phyloP scores from a whole-genome alignment of 2,329 filamentous ascomycete genomes.

The Phoma sp. region DNA sequence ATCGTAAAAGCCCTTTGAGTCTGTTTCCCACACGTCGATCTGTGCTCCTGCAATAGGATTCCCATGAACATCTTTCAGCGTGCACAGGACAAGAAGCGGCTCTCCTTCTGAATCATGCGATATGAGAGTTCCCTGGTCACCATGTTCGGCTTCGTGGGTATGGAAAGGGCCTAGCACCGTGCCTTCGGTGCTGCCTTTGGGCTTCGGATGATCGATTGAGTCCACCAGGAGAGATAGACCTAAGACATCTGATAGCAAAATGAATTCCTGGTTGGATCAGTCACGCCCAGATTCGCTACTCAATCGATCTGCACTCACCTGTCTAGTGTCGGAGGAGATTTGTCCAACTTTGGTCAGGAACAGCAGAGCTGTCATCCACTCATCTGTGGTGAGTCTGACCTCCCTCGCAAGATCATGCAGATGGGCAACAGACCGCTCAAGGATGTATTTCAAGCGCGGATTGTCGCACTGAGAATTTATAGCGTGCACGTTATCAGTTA shows the following conservation, averaged over 20 bases:
- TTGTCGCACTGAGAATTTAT: slow-evolving; percentile 73
- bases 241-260: slow-evolving; percentile 77
- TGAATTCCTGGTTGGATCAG: slow-evolving; percentile 69
- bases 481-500: slow-evolving; percentile 72
- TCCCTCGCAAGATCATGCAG: slow-evolving; percentile 80
- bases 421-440: slow-evolving; percentile 73
- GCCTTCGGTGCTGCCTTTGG: slow-evolving; percentile 69
- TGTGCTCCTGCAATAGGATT: slow-evolving; percentile 67
- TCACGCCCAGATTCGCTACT: too few species aligned
- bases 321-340: slow-evolving; percentile 53
- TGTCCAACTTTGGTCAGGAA: slow-evolving; percentile 74
- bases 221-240: slow-evolving; percentile 79
- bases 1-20: slow-evolving; percentile 77
- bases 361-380: slow-evolving; percentile 74
- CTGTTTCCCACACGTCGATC: slow-evolving; percentile 83
- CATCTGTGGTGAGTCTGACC: slow-evolving; percentile 72
- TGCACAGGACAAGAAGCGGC: slow-evolving; percentile 72
- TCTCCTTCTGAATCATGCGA: slow-evolving; percentile 71
- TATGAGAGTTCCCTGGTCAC: slow-evolving; percentile 60
- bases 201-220: slow-evolving; percentile 80
- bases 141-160: slow-evolving; percentile 68
- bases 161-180: slow-evolving; percentile 82
- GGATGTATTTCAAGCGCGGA: slow-evolving; percentile 69
- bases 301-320: background rate
- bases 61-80: slow-evolving; percentile 66